Evolutionary conservation across 2,329 filamentous ascomycete species (phyloP).

Genomic region (Scytalidium sp.): DNA sequence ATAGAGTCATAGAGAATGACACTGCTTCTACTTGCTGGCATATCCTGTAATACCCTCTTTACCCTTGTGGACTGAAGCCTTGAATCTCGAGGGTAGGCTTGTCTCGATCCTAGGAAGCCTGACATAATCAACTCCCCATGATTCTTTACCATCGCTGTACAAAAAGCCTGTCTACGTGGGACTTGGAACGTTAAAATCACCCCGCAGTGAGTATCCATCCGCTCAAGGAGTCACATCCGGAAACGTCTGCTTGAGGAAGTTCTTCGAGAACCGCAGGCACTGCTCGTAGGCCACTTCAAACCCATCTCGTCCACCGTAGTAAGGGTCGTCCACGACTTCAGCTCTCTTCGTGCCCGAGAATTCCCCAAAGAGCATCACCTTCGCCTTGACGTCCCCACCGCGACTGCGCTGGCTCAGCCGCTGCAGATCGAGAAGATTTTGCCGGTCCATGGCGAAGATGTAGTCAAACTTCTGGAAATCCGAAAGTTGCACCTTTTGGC

Average conservation of each 20-base stretch:
- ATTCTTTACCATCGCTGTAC: too few relatives aligned
- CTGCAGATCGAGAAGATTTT: constrained; percentile 71
- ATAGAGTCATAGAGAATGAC: too few relatives aligned
- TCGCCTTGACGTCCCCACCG: constrained; percentile 56
- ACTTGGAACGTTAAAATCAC: too few relatives aligned
- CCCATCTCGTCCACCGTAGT: constrained; percentile 81
- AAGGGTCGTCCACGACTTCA: constrained; percentile 83
- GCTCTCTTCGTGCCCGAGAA: constrained; percentile 63
- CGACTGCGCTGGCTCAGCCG: constrained; percentile 51
- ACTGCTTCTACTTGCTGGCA: too few relatives aligned
- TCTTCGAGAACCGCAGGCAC: constrained; percentile 70
- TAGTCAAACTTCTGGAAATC: constrained; percentile 91
- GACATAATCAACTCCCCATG: too few relatives aligned
- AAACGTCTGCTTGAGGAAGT: constrained; percentile 33
- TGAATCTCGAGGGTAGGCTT: too few relatives aligned
- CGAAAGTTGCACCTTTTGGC: constrained; percentile 46
- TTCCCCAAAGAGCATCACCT: constrained; percentile 82
- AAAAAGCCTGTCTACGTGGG: too few relatives aligned
- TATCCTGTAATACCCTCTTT: too few relatives aligned
- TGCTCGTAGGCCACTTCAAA: constrained; percentile 89
- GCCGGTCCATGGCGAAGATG: constrained; percentile 89
- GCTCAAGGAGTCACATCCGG: constrained; percentile 15
- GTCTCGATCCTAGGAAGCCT: too few relatives aligned
- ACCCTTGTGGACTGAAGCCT: too few relatives aligned
- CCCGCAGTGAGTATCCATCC: too few relatives aligned